phyloP scores from a whole-genome alignment of 257 asterid species.

The Scutellaria minor region DNA sequence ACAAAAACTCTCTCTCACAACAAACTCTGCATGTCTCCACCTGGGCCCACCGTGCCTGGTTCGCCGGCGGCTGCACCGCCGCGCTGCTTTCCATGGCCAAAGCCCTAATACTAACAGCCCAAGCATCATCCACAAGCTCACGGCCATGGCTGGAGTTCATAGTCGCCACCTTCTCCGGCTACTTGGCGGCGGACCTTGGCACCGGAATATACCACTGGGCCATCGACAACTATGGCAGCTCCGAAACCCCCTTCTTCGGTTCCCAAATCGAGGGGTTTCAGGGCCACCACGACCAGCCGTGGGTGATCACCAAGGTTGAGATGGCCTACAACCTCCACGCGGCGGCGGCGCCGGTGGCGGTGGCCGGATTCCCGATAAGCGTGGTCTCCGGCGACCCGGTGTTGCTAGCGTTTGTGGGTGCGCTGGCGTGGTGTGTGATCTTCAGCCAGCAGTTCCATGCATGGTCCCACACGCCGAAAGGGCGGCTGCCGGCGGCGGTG shows the following conservation, averaged over 20 bases:
- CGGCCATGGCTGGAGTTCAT: conserved; percentile 24
- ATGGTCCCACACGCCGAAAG: conserved; percentile 78
- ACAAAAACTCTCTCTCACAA: not conserved
- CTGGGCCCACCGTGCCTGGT: conserved; percentile 44
- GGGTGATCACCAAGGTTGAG: conserved; percentile 34
- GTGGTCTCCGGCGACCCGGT: conserved; percentile 16
- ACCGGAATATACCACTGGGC: conserved; percentile 58
- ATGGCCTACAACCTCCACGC: conserved; percentile 43
- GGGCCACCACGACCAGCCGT: conserved; percentile 53
- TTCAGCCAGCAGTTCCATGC: conserved; percentile 85
- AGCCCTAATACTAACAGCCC: conserved; percentile 17
- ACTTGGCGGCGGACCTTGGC: conserved; percentile 45
- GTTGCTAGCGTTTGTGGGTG: conserved; percentile 39
- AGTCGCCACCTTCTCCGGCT: conserved; percentile 36
- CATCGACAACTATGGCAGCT: conserved; percentile 53
- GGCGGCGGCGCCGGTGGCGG: conserved; percentile 35
- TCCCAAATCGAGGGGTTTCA: conserved; percentile 47
- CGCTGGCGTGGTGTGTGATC: conserved; percentile 37
- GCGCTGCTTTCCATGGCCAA: conserved; percentile 37
- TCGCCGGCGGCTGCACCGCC: conserved; percentile 45
- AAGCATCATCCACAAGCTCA: not conserved
- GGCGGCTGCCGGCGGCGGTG: conserved; percentile 64
- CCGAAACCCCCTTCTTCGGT: conserved; percentile 46
- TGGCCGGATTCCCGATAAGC: conserved; percentile 7
- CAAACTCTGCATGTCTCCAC: not conserved